Conservation (phyloP, 345 rosid species). For the Pistacia integerrima region DNA sequence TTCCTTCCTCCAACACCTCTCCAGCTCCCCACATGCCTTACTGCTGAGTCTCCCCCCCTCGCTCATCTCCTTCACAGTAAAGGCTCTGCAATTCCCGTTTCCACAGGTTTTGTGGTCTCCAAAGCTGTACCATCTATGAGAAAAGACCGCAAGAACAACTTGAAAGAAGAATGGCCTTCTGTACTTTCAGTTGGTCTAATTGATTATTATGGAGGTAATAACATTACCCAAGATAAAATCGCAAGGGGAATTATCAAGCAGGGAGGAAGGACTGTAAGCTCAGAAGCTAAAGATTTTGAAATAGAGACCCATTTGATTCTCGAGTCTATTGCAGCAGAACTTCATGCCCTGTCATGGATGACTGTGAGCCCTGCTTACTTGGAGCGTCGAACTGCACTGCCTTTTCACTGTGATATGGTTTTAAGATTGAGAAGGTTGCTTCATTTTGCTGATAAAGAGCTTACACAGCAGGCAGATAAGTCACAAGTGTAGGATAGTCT, state of each 20-base stretch:
- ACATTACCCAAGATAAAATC: constrained; percentile 51
- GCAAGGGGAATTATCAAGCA: constrained; percentile 56
- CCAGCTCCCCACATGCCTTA: constrained; percentile 91
- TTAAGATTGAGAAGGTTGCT: constrained; percentile 91
- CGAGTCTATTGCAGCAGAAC: constrained; percentile 83
- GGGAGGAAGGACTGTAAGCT: constrained; percentile 49
- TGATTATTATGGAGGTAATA: constrained; percentile 81
- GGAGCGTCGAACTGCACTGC: constrained; percentile 86
- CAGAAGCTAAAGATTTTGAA: constrained; percentile 77
- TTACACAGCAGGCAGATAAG: constrained; percentile 53
- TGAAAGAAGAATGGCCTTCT: constrained; percentile 95
- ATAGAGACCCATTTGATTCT: constrained; percentile 78
- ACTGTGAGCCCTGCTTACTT: constrained; percentile 87
- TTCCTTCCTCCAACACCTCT: constrained; percentile 92
- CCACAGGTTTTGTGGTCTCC: constrained; percentile 89
- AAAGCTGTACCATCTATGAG: constrained; percentile 90
- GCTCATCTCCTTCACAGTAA: constrained; percentile 99
- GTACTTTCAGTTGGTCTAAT: constrained; percentile 83
- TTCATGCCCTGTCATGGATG: constrained; percentile 98
- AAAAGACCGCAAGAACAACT: constrained; percentile 64
- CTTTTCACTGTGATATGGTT: constrained; percentile 96
- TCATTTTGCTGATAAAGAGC: constrained; percentile 94
- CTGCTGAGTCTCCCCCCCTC: constrained; percentile 98
- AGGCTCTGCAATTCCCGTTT: constrained; percentile 84
- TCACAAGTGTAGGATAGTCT: constrained; percentile 23